A percentile compares a stretch with the other conserved stretches of the same genome.
phyloP scores from a whole-genome alignment of 2,329 filamentous ascomycete species.

The Fusarium siculi region DNA sequence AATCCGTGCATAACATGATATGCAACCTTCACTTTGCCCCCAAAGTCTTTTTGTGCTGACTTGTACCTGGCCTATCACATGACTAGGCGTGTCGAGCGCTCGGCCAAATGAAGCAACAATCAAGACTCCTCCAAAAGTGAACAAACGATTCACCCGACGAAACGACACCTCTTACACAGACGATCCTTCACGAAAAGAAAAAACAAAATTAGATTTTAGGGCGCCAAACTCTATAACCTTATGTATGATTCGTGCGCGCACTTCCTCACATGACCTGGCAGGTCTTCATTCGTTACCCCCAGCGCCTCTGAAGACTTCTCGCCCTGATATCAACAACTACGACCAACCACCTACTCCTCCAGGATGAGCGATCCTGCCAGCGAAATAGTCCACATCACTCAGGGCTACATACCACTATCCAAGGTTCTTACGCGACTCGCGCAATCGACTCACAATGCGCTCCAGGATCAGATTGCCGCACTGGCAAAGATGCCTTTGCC shows the following conservation, averaged over 20 bases:
- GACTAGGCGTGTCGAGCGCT: slow-evolving; percentile 18
- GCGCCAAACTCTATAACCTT: background rate
- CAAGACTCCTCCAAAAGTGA: slow-evolving; percentile 17
- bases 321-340: slow-evolving; percentile 26
- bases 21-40: background rate
- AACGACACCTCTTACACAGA: slow-evolving; percentile 7
- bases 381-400: slow-evolving; percentile 76
- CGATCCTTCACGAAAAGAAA: background rate
- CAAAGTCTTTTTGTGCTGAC: slow-evolving; percentile 9
- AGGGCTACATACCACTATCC: slow-evolving; percentile 80
- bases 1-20: background rate
- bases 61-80: slow-evolving; percentile 42
- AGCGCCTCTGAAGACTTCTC: slow-evolving; percentile 26
- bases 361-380: slow-evolving; percentile 69
- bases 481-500: slow-evolving; percentile 75
- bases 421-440: slow-evolving; percentile 80
- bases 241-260: slow-evolving; percentile 20
- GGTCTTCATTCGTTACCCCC: slow-evolving; percentile 31
- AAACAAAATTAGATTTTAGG: background rate
- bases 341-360: slow-evolving; percentile 32
- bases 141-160: background rate
- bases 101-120: slow-evolving; percentile 17
- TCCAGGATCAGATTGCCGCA: slow-evolving; percentile 75
- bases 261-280: slow-evolving; percentile 48
- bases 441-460: slow-evolving; percentile 83